phyloP scores from a whole-genome alignment of 306 rosid species.

The Cucurbita argyrosperma region DNA sequence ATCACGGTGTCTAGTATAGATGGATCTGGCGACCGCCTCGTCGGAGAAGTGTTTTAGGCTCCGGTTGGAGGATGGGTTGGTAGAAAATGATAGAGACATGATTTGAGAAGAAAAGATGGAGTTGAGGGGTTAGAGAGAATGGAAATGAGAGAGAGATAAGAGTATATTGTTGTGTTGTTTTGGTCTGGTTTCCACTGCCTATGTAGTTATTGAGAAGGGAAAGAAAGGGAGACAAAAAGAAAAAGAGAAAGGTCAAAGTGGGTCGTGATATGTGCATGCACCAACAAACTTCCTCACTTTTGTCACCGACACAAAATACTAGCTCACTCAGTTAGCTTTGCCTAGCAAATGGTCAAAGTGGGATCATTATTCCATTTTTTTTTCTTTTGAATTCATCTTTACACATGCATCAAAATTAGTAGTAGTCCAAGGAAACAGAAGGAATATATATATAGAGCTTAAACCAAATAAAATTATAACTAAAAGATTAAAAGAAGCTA shows the following conservation, averaged over 20 bases:
- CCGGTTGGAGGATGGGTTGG: background rate
- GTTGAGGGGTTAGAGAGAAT: no score
- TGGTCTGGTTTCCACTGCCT: background rate
- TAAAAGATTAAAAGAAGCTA: no score
- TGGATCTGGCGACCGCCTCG: background rate
- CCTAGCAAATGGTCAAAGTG: background rate
- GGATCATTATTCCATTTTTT: background rate
- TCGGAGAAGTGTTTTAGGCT: background rate
- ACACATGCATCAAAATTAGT: no score
- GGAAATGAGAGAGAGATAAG: background rate
- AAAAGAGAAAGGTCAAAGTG: background rate
- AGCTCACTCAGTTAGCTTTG: background rate
- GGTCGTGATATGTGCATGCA: background rate
- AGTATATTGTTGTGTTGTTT: background rate
- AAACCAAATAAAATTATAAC: no score
- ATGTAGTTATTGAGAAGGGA: background rate
- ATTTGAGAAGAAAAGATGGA: no score
- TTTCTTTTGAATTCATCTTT: background rate
- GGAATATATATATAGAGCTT: no score
- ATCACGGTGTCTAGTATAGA: background rate
- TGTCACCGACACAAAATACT: background rate
- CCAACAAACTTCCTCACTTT: background rate
- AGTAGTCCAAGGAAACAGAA: no score
- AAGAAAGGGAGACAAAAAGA: background rate
- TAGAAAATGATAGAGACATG: background rate